Conservation (phyloP, 2,329 filamentous ascomycete species). For the Aspergillus ibericus region DNA sequence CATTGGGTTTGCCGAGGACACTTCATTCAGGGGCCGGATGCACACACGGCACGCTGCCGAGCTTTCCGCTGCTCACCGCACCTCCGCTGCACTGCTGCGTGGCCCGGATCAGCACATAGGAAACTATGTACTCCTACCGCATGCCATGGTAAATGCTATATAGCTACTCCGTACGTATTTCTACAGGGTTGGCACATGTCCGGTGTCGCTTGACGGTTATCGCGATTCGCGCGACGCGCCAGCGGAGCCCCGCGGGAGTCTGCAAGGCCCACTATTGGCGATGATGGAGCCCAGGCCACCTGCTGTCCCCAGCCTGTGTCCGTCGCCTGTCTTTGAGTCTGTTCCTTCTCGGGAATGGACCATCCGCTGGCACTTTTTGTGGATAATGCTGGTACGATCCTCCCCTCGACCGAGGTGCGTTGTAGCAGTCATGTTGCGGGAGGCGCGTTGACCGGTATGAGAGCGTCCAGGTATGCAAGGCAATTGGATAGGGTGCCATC, state of each 20-base stretch:
- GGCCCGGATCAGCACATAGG: no score
- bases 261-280: not conserved
- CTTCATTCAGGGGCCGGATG: constrained; percentile 14
- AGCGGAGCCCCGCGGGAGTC: constrained; percentile 4
- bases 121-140: not conserved
- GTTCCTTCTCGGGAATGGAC: not conserved
- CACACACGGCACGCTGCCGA: constrained; percentile 23
- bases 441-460: no score
- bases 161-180: no score
- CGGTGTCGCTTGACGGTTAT: not conserved
- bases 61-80: constrained; percentile 20
- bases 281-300: constrained; percentile 4
- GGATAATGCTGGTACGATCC: no score
- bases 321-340: not conserved
- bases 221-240: not conserved
- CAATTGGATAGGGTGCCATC: no score
- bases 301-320: not conserved
- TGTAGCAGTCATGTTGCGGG: no score
- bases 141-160: no score
- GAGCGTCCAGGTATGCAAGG: no score
- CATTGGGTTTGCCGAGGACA: not conserved
- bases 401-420: no score
- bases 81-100: not conserved
- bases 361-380: not conserved
- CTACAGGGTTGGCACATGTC: not conserved